Conservation (phyloP, 768 basidiomycete genomes). For the Coprinopsis sp. region DNA sequence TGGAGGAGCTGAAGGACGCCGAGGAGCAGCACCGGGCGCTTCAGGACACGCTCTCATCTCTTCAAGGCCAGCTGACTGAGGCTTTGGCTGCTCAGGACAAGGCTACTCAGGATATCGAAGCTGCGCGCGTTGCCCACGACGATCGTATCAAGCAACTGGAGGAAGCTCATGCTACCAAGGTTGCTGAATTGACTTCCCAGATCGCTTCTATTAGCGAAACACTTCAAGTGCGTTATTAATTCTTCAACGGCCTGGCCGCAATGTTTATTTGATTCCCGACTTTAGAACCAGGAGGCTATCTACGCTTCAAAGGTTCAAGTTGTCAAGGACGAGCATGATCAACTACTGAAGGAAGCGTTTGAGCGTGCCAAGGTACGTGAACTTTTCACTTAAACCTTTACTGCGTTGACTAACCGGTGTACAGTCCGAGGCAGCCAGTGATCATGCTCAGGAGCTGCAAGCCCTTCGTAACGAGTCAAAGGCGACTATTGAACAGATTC, state of each 20-base stretch:
- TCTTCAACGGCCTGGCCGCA: not conserved
- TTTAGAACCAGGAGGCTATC: constrained; percentile 62
- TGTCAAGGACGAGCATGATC: constrained; percentile 61
- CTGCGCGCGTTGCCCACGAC: constrained; percentile 43
- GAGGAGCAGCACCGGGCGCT: constrained; percentile 41
- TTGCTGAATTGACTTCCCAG: constrained; percentile 50
- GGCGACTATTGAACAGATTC: constrained; percentile 65
- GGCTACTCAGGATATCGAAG: constrained; percentile 38
- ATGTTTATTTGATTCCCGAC: constrained; percentile 7
- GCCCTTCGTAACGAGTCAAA: constrained; percentile 62
- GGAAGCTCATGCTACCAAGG: constrained; percentile 41
- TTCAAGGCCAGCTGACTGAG: constrained; percentile 44
- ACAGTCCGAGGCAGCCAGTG: constrained; percentile 66
- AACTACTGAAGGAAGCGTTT: constrained; percentile 63
- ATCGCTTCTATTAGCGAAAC: constrained; percentile 53
- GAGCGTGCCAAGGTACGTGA: constrained; percentile 67
- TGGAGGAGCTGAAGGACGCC: constrained; percentile 40
- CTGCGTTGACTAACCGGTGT: not conserved
- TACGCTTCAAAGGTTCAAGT: constrained; percentile 63
- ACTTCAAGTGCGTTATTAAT: constrained; percentile 49
- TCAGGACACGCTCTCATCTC: constrained; percentile 37
- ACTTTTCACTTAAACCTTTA: not conserved
- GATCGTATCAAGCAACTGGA: constrained; percentile 50
- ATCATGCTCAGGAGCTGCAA: constrained; percentile 68
- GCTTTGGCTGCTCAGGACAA: constrained; percentile 46